Evolutionary conservation across 2,329 filamentous ascomycete genomes (phyloP).

Genomic region (Aspergillus hiratsukae): DNA sequence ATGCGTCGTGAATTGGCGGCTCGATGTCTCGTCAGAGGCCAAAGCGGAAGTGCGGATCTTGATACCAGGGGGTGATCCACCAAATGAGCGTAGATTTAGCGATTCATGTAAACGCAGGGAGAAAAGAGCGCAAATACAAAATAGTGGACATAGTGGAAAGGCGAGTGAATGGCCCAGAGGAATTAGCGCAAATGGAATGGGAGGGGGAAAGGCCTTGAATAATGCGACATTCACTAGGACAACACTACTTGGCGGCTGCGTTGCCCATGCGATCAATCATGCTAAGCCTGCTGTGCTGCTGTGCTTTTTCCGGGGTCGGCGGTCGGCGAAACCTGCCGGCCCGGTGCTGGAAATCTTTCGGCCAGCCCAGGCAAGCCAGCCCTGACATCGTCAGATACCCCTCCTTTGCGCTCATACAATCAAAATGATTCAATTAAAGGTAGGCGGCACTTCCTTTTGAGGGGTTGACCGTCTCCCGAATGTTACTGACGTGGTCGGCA

Average conservation of each 20-base stretch:
- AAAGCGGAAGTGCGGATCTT: constrained; percentile 7
- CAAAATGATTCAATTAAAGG: constrained; percentile 92
- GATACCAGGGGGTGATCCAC: neutral
- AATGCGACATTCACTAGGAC: constrained; percentile 1
- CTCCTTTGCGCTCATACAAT: constrained; percentile 24
- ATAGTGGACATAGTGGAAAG: constrained; percentile 2
- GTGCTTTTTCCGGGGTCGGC: constrained; percentile 14
- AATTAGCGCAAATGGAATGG: constrained; percentile 5
- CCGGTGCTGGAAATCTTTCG: constrained; percentile 19
- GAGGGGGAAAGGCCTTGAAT: neutral
- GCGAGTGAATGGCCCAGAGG: constrained; percentile 3
- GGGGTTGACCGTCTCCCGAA: neutral
- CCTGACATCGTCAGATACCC: neutral
- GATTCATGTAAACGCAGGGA: constrained; percentile 1
- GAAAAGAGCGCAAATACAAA: constrained; percentile 6
- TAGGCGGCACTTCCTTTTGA: constrained; percentile 9
- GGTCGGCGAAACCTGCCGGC: constrained; percentile 23
- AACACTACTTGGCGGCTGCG: constrained; percentile 3
- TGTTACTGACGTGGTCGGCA: constrained; percentile 35
- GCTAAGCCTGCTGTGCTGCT: too few relatives aligned
- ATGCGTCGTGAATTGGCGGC: constrained; percentile 6
- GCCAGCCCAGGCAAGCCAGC: constrained; percentile 3
- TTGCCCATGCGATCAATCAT: constrained; percentile 7
- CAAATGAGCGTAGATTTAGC: constrained; percentile 2
- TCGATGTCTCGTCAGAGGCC: constrained; percentile 3